These are phyloP conservation scores for Arthroderma sp. DNA, from an alignment of 2,329 filamentous ascomycete species.

Conservation along the genomic window DNA sequence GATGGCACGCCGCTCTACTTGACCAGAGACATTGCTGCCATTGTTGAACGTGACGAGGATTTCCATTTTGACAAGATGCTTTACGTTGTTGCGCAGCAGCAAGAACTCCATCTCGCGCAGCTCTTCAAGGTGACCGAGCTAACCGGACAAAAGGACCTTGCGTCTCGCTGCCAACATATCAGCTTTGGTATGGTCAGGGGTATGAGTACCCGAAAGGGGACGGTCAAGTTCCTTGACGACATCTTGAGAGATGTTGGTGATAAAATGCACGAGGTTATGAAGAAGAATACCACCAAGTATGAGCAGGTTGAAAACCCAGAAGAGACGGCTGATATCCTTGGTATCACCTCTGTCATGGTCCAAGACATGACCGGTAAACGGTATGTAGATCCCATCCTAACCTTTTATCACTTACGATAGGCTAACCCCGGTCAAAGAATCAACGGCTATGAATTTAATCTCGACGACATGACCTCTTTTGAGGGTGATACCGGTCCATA, in stretches of 20 bases:
- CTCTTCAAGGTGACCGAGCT: constrained; percentile 52
- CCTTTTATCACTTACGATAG: background rate
- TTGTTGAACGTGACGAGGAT: constrained; percentile 47
- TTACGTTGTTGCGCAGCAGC: constrained; percentile 51
- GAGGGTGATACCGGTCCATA: constrained; percentile 54
- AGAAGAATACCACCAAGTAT: constrained; percentile 80
- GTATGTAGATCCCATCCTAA: constrained; percentile 30
- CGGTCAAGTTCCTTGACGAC: constrained; percentile 60
- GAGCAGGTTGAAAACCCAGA: constrained; percentile 73
- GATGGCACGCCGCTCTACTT: constrained; percentile 56
- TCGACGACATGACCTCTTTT: constrained; percentile 52
- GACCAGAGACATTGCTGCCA: constrained; percentile 55
- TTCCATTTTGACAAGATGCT: constrained; percentile 56
- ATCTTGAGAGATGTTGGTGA: constrained; percentile 71
- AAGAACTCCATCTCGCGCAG: constrained; percentile 51
- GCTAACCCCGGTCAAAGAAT: constrained; percentile 25
- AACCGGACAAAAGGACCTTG: constrained; percentile 48
- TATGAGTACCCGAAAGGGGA: constrained; percentile 53
- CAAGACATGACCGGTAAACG: constrained; percentile 96
- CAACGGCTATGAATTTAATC: constrained; percentile 53
- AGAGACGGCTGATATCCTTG: constrained; percentile 70
- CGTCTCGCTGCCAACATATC: constrained; percentile 48
- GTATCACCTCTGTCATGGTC: constrained; percentile 92
- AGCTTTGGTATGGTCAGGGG: constrained; percentile 55
- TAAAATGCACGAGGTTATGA: constrained; percentile 97